Conservation (phyloP, 2,329 filamentous ascomycete species). For the Amauroascus verrucosus region DNA sequence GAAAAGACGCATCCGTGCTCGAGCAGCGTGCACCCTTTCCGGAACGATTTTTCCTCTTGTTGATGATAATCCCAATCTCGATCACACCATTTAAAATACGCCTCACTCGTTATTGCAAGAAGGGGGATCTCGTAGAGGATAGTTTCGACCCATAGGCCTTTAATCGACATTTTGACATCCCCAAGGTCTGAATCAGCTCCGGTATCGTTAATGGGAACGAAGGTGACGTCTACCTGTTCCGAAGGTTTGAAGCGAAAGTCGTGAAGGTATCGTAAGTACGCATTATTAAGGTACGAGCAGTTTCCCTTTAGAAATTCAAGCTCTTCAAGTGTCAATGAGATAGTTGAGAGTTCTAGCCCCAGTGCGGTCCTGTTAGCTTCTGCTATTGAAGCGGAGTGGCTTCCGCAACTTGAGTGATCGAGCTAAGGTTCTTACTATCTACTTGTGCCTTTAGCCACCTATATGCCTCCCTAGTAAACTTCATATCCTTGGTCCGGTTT, state of each 20-base stretch:
- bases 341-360: slow-evolving; percentile 65
- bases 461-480: slow-evolving; percentile 72
- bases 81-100: slow-evolving; percentile 96
- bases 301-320: slow-evolving; percentile 64
- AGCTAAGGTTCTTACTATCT: slow-evolving; percentile 46
- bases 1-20: slow-evolving; percentile 80
- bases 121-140: slow-evolving; percentile 97
- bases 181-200: slow-evolving; percentile 58
- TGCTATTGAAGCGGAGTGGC: background rate
- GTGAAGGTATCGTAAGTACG: slow-evolving; percentile 72
- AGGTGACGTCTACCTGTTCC: slow-evolving; percentile 66
- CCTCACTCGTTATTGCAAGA: slow-evolving; percentile 81
- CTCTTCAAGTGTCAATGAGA: slow-evolving; percentile 70
- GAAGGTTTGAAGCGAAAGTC: slow-evolving; percentile 71
- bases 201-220: slow-evolving; percentile 46
- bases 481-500: slow-evolving; percentile 90
- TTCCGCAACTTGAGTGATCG: background rate
- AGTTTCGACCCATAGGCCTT: slow-evolving; percentile 82
- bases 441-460: slow-evolving; percentile 79
- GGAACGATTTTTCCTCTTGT: slow-evolving; percentile 73
- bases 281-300: slow-evolving; percentile 67
- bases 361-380: background rate
- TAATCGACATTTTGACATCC: slow-evolving; percentile 64
- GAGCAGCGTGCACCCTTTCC: slow-evolving; percentile 68
- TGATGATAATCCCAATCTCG: slow-evolving; percentile 81